Conservation (phyloP, 257 asterid genomes). For the Solanum chaucha region DNA sequence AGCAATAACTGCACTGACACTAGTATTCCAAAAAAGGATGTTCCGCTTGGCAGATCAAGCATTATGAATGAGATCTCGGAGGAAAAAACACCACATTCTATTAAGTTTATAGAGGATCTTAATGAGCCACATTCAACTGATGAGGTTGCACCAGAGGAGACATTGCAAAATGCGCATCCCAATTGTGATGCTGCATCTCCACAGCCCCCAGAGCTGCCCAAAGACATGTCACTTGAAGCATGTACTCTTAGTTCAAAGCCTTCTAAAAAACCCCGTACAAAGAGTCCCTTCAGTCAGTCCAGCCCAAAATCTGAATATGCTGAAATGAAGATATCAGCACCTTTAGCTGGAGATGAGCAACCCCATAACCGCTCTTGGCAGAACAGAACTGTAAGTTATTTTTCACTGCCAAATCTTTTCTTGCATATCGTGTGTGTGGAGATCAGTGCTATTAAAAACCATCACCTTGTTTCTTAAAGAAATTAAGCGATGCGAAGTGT, state of each 20-base stretch:
- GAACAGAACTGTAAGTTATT: conserved; percentile 42
- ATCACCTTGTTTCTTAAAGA: not conserved
- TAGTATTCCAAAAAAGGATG: conserved; percentile 10
- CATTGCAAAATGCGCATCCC: conserved; percentile 4
- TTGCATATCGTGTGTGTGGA: not conserved
- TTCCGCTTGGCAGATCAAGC: conserved; percentile 8
- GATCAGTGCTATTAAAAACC: not conserved
- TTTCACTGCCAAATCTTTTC: not conserved
- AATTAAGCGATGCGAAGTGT: not conserved
- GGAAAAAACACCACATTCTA: conserved; percentile 7
- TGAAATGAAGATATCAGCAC: conserved; percentile 9
- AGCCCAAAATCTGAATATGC: conserved; percentile 23
- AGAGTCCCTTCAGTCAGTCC: conserved; percentile 1
- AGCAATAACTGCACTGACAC: conserved; percentile 7
- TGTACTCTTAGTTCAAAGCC: conserved; percentile 2
- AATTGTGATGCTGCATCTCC: conserved; percentile 5
- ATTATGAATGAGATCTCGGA: conserved; percentile 11
- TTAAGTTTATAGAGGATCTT: conserved; percentile 18
- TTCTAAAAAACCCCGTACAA: conserved; percentile 11
- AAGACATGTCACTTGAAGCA: conserved; percentile 14
- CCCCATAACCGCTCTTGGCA: conserved; percentile 26
- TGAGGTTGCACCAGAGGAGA: conserved; percentile 7
- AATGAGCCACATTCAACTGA: conserved; percentile 19
- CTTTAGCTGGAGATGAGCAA: conserved; percentile 19
- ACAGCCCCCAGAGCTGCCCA: conserved; percentile 19